These are phyloP conservation scores for Wallemia hederae DNA, from an alignment of 1,284 basidiomycete species.

Conservation along the genomic window DNA sequence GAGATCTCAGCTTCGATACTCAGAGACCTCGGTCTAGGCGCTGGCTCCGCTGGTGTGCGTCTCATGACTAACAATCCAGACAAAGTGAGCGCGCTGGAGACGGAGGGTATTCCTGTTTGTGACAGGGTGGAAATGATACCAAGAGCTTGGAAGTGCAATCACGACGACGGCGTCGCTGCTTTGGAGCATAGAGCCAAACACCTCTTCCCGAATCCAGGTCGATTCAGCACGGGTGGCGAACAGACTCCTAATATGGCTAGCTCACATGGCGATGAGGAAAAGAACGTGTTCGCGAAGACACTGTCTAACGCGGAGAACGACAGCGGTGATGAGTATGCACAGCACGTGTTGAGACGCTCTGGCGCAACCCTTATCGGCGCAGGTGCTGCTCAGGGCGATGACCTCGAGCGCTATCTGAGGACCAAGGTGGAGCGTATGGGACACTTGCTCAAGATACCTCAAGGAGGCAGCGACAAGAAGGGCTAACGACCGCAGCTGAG, in stretches of 20 bases:
- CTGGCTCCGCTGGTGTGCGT: slow-evolving; percentile 25
- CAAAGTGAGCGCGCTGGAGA: slow-evolving; percentile 63
- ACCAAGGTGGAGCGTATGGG: slow-evolving; percentile 95
- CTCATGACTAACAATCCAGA: slow-evolving; percentile 94
- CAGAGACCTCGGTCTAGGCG: slow-evolving; percentile 51
- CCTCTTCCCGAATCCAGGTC: slow-evolving; percentile 1
- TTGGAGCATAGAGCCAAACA: slow-evolving; percentile 1
- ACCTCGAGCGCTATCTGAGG: slow-evolving; percentile 78
- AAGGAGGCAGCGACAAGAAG: background rate
- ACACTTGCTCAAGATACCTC: slow-evolving; percentile 45
- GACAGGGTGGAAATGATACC: slow-evolving; percentile 89
- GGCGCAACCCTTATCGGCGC: slow-evolving; percentile 67
- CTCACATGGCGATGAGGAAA: slow-evolving; percentile 15
- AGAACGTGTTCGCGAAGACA: slow-evolving; percentile 10
- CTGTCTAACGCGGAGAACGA: slow-evolving; percentile 12
- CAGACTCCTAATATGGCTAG: background rate
- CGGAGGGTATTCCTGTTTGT: slow-evolving; percentile 47
- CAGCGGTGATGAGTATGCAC: slow-evolving; percentile 15
- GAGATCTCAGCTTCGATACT: slow-evolving; percentile 72
- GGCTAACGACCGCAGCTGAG: too few relatives aligned
- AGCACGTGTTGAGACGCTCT: slow-evolving; percentile 22
- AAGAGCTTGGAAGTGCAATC: slow-evolving; percentile 38
- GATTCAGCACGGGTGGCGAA: slow-evolving; percentile 2
- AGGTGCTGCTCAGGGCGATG: slow-evolving; percentile 45
- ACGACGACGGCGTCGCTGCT: slow-evolving; percentile 9